Evolutionary conservation across 495 filamentous ascomycete species (phyloP), one percentile per base, ranked within the genome.

Genomic region (Margaritispora aquatica): DNA sequence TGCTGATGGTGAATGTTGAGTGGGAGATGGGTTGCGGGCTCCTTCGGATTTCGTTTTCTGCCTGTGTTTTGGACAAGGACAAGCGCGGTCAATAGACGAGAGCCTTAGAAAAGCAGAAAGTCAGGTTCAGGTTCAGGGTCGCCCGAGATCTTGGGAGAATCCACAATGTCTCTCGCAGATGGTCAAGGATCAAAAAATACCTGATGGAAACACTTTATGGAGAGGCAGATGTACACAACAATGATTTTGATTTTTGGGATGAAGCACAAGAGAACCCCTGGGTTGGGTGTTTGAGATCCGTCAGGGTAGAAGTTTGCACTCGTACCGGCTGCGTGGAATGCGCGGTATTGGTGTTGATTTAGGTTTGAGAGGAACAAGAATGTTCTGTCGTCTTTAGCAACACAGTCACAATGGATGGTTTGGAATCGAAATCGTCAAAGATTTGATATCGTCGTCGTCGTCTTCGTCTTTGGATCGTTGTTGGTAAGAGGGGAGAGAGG

Each of bases 21-120:
- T 53, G 34, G 54, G 49, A 49, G 34, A n/a, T 55, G 24, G n/a
- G 58, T 47, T 47, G 50, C 57, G 57, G 57, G 48, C 31, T 38
- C 27, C 41, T 36, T 58, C 21, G 26, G 57, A 52, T 59, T 58
- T 48, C 48, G 41, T 51, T 26, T 51, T 46, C 46, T 44, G 38
- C 38, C 38, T 61, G 52, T 50, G 44, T 61, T 61, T 56, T 61
- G 47, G 51, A 59, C 51, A 61, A 61, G 51, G 44, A 52, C 58
- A 52, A n/a, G n/a, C n/a, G n/a, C n/a, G 38, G 10, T 60, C 26
- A 51, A 55, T 59, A 59, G 47, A 59, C 57, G 57, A 59, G 57
- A 21, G 57, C 57, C 57, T 44, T 59, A 54, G 31, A 53, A 54
- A 59, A 31, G 50, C 15, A 44, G 26, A 49, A 21, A 21, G 50